Evolutionary conservation across 352 stramenopile species (phyloP).

Genomic region (Phytophthora pistaciae): DNA sequence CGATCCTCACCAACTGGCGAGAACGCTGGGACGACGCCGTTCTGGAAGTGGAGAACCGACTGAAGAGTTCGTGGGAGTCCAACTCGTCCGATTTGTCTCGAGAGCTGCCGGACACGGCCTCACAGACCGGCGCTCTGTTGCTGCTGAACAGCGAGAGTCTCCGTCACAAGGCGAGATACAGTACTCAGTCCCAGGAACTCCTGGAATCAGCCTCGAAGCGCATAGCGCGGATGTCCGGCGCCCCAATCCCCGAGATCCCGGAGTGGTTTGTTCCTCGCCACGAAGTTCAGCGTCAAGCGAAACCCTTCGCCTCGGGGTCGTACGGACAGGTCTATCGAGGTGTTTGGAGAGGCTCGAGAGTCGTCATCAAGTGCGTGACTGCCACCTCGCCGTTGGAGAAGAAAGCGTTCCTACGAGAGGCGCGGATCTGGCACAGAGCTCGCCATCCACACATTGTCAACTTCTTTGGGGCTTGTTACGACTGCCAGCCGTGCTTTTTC

Average conservation of each 20-base stretch:
- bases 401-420: conserved; percentile 48
- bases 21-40: conserved; percentile 3
- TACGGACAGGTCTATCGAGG: conserved; percentile 25
- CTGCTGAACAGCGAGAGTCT: conserved; percentile 19
- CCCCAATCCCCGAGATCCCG: conserved; percentile 12
- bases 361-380: conserved; percentile 27
- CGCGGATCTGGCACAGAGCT: conserved; percentile 90
- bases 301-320: conserved; percentile 17
- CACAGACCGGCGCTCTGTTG: conserved; percentile 11
- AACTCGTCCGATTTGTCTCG: conserved; percentile 11
- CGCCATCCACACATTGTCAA: conserved; percentile 88
- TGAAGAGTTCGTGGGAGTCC: conserved; percentile 7
- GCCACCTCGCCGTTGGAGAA: conserved; percentile 1
- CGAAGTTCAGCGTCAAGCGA: conserved; percentile 24
- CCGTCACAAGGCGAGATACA: conserved; percentile 15
- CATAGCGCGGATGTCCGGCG: conserved; percentile 19
- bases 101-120: conserved; percentile 10
- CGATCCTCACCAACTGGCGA: conserved; percentile 8
- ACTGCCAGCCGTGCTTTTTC: conserved; percentile 23
- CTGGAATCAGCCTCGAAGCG: conserved; percentile 5
- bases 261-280: conserved; percentile 36
- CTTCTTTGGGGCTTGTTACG: conserved; percentile 56
- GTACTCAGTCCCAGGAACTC: conserved; percentile 1
- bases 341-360: conserved; percentile 7
- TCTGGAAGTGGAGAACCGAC: conserved; percentile 6